Base-by-base conservation (phyloP, 1,284 basidiomycete species). In the Rhodotorula sp. region DNA sequence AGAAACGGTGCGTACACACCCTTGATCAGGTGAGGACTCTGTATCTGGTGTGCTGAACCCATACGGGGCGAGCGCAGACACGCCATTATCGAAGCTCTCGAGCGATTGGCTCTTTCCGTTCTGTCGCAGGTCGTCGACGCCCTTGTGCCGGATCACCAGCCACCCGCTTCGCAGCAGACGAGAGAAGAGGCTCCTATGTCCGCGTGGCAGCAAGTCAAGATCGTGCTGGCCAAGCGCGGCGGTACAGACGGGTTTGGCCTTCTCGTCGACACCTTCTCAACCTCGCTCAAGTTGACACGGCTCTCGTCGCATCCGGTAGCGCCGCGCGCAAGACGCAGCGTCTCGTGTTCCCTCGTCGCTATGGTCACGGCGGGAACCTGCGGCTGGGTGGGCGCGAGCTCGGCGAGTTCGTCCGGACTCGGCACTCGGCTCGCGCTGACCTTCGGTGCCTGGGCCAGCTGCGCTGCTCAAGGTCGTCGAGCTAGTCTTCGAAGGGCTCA, bases 401-500 rank as follows among this genome's bases (percentile, higher is more conserved):
- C 1, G 70, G 74, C 73, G 21, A 49, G 73, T 25, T 7, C 7
- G 13, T 23, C 17, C 9, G 27, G 1, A 34, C n/a, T 12, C 44
- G 13, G 4, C 19, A 23, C 19, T n/a, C 3, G 10, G 8, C 34
- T 19, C 14, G 46, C 25, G n/a, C 42, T 67, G n/a, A 53, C 52
- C 9, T 16, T 2, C 27, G 21, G 13, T 8, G 23, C n/a, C 9
- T 9, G 42, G 4, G 5, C 2, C 55, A 76, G 75, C 73, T 3
- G 60, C 48, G 34, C 50, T 76, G 34, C 21, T 76, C 45, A 61
- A 57, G 13, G 68, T 72, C 13, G 34, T 76, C 45, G 73, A 76
- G 59, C 50, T 72, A 25, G 54, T 74, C 4, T 55, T 74, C 16
- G 75, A 76, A 0, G 72, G 73, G 1, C 48, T 76, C 14, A 23